phyloP scores from a whole-genome alignment of 768 basidiomycete species.

The Amyloporia xantha region DNA sequence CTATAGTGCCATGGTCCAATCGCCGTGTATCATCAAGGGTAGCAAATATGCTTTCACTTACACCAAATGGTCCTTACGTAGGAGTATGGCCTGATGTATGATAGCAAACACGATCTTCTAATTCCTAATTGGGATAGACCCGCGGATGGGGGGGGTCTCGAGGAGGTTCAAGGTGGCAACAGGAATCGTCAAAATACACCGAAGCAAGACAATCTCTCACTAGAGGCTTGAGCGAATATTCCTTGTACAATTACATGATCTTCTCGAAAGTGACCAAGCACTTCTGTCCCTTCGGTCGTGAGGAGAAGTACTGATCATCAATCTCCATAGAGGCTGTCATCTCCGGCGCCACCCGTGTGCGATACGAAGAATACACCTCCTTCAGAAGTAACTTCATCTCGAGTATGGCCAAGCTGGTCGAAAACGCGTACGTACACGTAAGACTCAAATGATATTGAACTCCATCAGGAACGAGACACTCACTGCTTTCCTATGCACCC shows the following conservation, averaged over 20 bases:
- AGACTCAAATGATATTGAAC: background rate
- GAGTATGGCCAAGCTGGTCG: slow-evolving; percentile 13
- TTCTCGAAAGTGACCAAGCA: slow-evolving; percentile 18
- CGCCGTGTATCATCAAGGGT: too few species aligned
- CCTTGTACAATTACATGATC: background rate
- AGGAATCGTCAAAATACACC: too few species aligned
- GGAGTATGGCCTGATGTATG: too few species aligned
- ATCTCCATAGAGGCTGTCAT: slow-evolving; percentile 17
- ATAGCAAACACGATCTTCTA: too few species aligned
- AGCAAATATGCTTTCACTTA: too few species aligned
- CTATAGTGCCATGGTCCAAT: too few species aligned
- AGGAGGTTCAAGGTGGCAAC: too few species aligned
- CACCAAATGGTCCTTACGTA: too few species aligned
- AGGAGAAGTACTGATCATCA: slow-evolving; percentile 15
- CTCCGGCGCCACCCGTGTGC: slow-evolving; percentile 12
- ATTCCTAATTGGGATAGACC: too few species aligned
- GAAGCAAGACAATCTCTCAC: too few species aligned
- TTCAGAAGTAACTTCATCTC: slow-evolving; percentile 20
- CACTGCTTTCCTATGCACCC: slow-evolving; percentile 21
- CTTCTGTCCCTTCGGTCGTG: slow-evolving; percentile 16
- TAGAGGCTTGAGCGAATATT: too few species aligned
- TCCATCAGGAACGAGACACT: background rate
- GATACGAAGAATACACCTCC: slow-evolving; percentile 14
- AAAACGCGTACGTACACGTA: background rate
- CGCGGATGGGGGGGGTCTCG: too few species aligned